Base-by-base conservation (phyloP, 1,284 basidiomycete genomes). In the Cryptococcus amylolentus region DNA sequence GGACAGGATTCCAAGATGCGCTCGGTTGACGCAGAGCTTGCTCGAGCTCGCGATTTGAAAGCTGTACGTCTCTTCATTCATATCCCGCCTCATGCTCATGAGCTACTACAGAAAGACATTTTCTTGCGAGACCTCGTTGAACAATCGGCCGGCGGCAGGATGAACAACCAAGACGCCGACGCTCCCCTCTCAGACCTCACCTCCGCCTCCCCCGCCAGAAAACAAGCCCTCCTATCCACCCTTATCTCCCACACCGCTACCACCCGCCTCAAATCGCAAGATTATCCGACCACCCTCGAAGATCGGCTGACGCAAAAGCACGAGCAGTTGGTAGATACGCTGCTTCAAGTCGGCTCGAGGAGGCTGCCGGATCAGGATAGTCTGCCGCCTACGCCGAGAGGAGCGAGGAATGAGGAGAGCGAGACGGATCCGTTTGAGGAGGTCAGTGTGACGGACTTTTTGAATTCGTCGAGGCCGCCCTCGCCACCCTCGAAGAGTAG, bases 291-390 rank as follows among this genome's bases (percentile, higher is more conserved):
- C 5, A 47, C 64, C 7, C 12, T 62, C 6, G 56, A 66, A 38
- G 57, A 57, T 7, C 53, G 54, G 18, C 43, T 69, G 8, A 37
- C 43, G 1, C 51, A 55, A 7, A 48, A 54, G 31, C 60, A 61
- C 20, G 45, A 62, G 12, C 45, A 51, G 4, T 56, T 70, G 31
- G 58, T 70, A 43, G 61, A 63, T 9, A 44, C 37, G 18, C 20
- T 72, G 8, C 54, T 67, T 13, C 52, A 60, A 2, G 66, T 56
- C 35, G 61, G 62, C 5, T 61, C 62, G 1, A 66, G 70, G 2
- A 52, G 68, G 31, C 18, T 69, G 26, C 45, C 57, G 13, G 57
- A 66, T 50, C 70, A 72, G 55, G 68, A 70, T 38, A 65, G 65
- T 5, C 5, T 52, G 7, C 63, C 65, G 2, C 61, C 67, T 4